Conservation (phyloP, 306 rosid species). For the Alnus rubra region DNA sequence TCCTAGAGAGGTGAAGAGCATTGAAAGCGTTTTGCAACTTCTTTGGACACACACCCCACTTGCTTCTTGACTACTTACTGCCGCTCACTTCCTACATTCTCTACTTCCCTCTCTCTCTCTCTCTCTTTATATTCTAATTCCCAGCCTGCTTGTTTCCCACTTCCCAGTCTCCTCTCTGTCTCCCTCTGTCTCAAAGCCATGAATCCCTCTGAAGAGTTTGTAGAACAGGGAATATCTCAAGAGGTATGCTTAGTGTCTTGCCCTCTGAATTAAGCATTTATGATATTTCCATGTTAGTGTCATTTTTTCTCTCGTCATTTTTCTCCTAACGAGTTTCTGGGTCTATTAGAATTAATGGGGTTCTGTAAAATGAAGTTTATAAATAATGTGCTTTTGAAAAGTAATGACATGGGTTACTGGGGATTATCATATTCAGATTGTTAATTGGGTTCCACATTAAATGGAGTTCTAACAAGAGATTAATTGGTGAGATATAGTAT, state of each 20-base stretch:
- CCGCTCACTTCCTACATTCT: conserved; percentile 27
- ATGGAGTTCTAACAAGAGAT: background rate
- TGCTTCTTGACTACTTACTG: conserved; percentile 42
- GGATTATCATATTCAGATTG: background rate
- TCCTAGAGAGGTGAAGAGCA: conserved; percentile 35
- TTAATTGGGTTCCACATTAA: background rate
- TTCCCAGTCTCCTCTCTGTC: conserved; percentile 18
- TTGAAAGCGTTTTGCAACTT: conserved; percentile 54
- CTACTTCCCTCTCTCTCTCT: conserved; percentile 14
- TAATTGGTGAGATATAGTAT: background rate
- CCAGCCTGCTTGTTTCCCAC: conserved; percentile 27
- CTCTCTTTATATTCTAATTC: conserved; percentile 37
- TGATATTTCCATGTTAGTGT: background rate
- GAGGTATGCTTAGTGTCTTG: conserved; percentile 41
- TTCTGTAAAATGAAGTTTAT: background rate
- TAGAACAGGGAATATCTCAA: conserved; percentile 60
- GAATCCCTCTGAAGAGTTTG: conserved; percentile 65
- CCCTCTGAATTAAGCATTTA: conserved; percentile 14
- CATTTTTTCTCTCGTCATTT: background rate
- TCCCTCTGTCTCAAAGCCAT: conserved; percentile 35
- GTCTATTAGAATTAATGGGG: background rate
- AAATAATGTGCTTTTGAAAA: background rate
- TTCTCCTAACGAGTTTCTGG: background rate
- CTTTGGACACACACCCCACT: conserved; percentile 42
- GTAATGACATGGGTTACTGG: background rate